Conservation (phyloP, 805 yeast genomes). For the Candida khao-thaluensis region DNA sequence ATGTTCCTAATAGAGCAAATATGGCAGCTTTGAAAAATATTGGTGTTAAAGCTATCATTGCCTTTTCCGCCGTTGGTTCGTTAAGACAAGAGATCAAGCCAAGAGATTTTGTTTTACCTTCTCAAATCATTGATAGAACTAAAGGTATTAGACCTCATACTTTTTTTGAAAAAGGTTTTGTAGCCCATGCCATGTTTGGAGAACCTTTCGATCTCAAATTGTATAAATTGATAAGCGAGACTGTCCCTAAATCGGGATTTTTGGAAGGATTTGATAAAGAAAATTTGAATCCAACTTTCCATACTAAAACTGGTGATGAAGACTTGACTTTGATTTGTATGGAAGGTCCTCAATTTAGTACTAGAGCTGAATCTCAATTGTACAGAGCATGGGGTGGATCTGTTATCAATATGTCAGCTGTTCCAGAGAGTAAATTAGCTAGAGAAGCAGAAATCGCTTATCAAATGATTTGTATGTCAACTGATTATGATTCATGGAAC, state of each 20-base stretch:
- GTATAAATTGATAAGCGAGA: constrained; percentile 60
- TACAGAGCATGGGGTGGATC: constrained; percentile 89
- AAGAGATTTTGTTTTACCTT: constrained; percentile 94
- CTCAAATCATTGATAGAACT: constrained; percentile 94
- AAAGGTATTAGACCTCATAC: constrained; percentile 91
- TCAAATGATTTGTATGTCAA: constrained; percentile 98
- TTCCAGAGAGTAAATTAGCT: constrained; percentile 97
- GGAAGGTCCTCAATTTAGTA: constrained; percentile 99
- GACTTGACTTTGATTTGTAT: constrained; percentile 89
- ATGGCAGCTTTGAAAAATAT: constrained; percentile 90
- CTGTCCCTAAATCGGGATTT: constrained; percentile 42
- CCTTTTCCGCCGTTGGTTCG: constrained; percentile 96
- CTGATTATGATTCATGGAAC: constrained; percentile 99
- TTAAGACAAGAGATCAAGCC: constrained; percentile 86
- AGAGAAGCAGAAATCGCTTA: constrained; percentile 96
- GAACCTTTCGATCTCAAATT: constrained; percentile 88
- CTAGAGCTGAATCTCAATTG: constrained; percentile 91
- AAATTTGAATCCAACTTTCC: constrained; percentile 48
- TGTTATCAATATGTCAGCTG: constrained; percentile 93
- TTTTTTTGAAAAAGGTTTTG: constrained; percentile 88
- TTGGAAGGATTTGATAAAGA: constrained; percentile 51
- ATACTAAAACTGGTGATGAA: constrained; percentile 62
- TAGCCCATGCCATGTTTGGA: constrained; percentile 96
- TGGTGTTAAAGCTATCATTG: constrained; percentile 85
- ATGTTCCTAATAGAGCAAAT: constrained; percentile 91